Conservation (phyloP, 106 monocot genomes). For the Acanthochlamys bracteata region DNA sequence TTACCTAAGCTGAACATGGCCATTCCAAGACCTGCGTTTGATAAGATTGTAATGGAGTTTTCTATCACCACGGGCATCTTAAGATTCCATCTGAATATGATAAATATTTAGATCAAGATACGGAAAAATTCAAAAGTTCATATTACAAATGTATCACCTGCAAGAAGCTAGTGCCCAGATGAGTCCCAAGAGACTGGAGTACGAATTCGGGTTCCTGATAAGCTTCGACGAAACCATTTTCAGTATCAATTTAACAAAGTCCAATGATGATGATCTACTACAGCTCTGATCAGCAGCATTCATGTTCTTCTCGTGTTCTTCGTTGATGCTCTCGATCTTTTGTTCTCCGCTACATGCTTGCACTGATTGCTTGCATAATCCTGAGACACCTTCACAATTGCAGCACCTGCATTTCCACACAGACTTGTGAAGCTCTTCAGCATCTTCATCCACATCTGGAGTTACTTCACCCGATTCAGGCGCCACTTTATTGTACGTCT, state of each 20-base stretch:
- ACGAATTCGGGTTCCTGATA: not conserved
- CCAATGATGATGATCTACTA: not conserved
- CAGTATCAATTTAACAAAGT: not conserved
- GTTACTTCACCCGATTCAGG: not conserved
- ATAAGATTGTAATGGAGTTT: not conserved
- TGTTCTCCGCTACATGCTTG: not conserved
- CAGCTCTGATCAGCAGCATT: not conserved
- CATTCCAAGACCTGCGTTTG: not conserved
- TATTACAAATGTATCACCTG: not conserved
- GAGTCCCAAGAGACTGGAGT: not conserved
- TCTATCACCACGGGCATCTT: not conserved
- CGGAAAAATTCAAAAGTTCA: too few relatives aligned
- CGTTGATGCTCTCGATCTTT: not conserved
- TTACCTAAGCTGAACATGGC: slow-evolving; percentile 1
- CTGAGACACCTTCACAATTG: not conserved
- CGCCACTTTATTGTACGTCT: not conserved
- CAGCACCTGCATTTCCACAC: not conserved
- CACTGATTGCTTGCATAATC: not conserved
- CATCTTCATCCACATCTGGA: not conserved
- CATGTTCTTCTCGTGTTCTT: not conserved
- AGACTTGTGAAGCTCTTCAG: slow-evolving; percentile 1
- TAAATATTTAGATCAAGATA: not conserved
- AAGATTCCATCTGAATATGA: not conserved
- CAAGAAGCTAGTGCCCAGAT: not conserved
- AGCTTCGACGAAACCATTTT: not conserved